phyloP scores from a whole-genome alignment of 1,284 basidiomycete genomes.

The Fomes fomentarius region DNA sequence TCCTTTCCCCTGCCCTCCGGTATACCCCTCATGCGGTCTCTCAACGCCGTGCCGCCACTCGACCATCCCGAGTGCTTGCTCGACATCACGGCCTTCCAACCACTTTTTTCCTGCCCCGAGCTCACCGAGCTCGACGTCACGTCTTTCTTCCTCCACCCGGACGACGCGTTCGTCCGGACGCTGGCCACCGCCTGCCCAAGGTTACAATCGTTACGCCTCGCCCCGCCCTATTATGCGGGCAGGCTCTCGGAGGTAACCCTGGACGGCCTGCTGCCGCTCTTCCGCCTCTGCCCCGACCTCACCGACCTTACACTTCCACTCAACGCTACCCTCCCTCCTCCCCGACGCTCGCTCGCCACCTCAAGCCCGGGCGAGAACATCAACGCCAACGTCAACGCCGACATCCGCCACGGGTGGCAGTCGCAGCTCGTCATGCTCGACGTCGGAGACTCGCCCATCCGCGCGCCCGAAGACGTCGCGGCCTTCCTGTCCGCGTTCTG shows the following conservation, averaged over 20 bases:
- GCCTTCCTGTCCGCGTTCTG: constrained; percentile 23
- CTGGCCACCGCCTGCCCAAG: constrained; percentile 22
- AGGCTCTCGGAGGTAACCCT: constrained; percentile 18
- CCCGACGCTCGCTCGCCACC: not conserved
- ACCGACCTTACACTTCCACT: constrained; percentile 17
- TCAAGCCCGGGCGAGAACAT: not conserved
- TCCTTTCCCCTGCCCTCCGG: constrained; percentile 19
- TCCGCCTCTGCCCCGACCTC: constrained; percentile 18
- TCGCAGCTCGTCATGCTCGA: constrained; percentile 18
- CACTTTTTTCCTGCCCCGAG: constrained; percentile 13
- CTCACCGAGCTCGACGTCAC: constrained; percentile 22
- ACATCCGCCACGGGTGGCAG: not conserved
- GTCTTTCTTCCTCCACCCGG: constrained; percentile 18
- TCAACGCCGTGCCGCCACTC: constrained; percentile 17
- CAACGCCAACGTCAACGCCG: too few species aligned
- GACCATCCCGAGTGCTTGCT: constrained; percentile 16
- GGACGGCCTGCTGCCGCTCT: constrained; percentile 20
- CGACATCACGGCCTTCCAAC: constrained; percentile 9
- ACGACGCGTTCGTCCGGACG: constrained; percentile 17
- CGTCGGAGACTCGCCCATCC: constrained; percentile 22
- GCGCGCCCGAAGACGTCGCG: constrained; percentile 17
- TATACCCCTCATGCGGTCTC: constrained; percentile 22
- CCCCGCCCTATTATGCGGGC: constrained; percentile 23
- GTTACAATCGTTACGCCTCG: constrained; percentile 22
- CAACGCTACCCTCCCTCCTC: constrained; percentile 10